A percentile compares a stretch with the other conserved stretches of the same genome.
phyloP scores from a whole-genome alignment of 2,329 filamentous ascomycete genomes.

The Pestalotiopsis fici region DNA sequence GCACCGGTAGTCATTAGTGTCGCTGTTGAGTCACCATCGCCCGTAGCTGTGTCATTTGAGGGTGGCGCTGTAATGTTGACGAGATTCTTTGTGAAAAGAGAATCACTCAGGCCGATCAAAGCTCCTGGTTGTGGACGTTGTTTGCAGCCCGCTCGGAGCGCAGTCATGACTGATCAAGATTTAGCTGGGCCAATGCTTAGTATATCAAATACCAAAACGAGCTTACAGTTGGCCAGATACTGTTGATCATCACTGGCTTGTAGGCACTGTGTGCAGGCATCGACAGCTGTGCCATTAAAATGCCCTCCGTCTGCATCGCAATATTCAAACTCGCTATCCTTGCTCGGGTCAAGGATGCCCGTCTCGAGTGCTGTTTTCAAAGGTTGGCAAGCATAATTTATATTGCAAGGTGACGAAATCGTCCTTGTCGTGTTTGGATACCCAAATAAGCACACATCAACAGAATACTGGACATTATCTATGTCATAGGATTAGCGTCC shows the following conservation, averaged over 20 bases:
- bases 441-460: slow-evolving; percentile 47
- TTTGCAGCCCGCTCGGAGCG: slow-evolving; percentile 47
- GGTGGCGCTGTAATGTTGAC: slow-evolving; percentile 40
- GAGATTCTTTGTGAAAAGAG: slow-evolving; percentile 37
- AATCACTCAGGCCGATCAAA: slow-evolving; percentile 39
- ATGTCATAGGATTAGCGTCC: not conserved
- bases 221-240: slow-evolving; percentile 52
- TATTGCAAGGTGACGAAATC: slow-evolving; percentile 43
- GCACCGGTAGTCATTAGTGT: slow-evolving; percentile 42
- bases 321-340: slow-evolving; percentile 36
- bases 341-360: slow-evolving; percentile 27
- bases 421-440: slow-evolving; percentile 29
- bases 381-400: slow-evolving; percentile 39
- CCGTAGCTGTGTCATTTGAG: slow-evolving; percentile 22
- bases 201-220: not conserved
- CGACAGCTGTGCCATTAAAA: slow-evolving; percentile 31
- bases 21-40: slow-evolving; percentile 19
- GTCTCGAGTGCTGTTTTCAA: slow-evolving; percentile 38
- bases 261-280: slow-evolving; percentile 44
- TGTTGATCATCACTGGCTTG: slow-evolving; percentile 37
- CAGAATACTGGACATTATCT: slow-evolving; percentile 52
- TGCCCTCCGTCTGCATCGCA: slow-evolving; percentile 38
- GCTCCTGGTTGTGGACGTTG: slow-evolving; percentile 40
- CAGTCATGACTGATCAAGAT: slow-evolving; percentile 41
- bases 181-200: slow-evolving; percentile 9